phyloP scores from a whole-genome alignment of 495 filamentous ascomycete species.

The Penicillium alfredii region DNA sequence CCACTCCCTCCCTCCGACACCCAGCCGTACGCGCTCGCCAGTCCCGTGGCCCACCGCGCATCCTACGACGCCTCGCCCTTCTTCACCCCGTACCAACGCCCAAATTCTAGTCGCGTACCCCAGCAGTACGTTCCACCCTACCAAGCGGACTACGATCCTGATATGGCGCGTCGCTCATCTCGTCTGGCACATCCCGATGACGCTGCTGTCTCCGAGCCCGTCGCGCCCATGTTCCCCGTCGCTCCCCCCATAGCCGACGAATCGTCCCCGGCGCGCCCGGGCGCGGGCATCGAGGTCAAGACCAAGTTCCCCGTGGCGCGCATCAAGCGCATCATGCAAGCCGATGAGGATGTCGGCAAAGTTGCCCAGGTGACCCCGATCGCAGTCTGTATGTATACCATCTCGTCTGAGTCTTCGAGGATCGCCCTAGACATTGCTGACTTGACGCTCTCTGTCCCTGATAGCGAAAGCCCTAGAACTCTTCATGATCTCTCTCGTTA shows the following conservation, averaged over 20 bases:
- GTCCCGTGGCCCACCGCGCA: conserved; percentile 33
- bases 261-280: conserved; percentile 13
- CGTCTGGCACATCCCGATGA: conserved; percentile 35
- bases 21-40: conserved; percentile 33
- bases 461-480: conserved; percentile 84
- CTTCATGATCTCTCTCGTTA: conserved; percentile 92
- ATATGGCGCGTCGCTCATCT: conserved; percentile 44
- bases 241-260: conserved; percentile 33
- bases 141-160: conserved; percentile 25
- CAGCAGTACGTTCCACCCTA: conserved; percentile 36
- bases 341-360: conserved; percentile 97
- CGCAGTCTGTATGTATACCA: conserved; percentile 66
- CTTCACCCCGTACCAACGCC: conserved; percentile 33
- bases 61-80: conserved; percentile 41
- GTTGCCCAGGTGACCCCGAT: conserved; percentile 95
- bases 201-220: conserved; percentile 20
- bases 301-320: conserved; percentile 96
- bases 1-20: conserved; percentile 24
- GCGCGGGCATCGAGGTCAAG: conserved; percentile 62
- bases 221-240: conserved; percentile 30
- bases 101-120: conserved; percentile 19
- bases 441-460: too few relatives aligned
- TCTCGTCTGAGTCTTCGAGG: too few relatives aligned
- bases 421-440: too few relatives aligned
- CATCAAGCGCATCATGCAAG: conserved; percentile 99